Conservation (phyloP, 805 yeast species). For the Ogataea degrootiae region DNA sequence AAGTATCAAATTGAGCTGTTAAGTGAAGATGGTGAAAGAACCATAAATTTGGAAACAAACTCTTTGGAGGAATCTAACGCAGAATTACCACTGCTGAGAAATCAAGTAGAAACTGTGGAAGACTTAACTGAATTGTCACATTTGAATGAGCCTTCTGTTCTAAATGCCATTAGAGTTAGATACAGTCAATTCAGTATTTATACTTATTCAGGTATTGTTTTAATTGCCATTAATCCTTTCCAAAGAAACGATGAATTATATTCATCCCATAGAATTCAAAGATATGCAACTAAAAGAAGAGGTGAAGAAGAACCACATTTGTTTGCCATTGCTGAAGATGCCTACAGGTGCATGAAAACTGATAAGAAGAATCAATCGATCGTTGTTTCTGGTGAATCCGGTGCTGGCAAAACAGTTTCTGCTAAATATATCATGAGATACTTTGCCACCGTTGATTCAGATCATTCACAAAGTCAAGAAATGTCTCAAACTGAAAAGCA, state of each 20-base stretch:
- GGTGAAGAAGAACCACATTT: constrained; percentile 97
- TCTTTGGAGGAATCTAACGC: constrained; percentile 47
- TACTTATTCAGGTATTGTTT: constrained; percentile 94
- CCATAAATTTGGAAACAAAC: constrained; percentile 44
- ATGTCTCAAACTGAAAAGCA: constrained; percentile 91
- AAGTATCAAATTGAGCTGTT: constrained; percentile 48
- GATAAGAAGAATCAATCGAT: constrained; percentile 88
- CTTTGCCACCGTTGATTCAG: constrained; percentile 85
- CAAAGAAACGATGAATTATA: constrained; percentile 88
- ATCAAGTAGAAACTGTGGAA: constrained; percentile 91
- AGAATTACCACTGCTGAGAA: constrained; percentile 74
- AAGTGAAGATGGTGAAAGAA: constrained; percentile 45
- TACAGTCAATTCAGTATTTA: constrained; percentile 87
- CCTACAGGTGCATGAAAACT: constrained; percentile 88
- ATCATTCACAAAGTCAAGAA: constrained; percentile 40
- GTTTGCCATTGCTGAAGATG: constrained; percentile 97
- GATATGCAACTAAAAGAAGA: constrained; percentile 86
- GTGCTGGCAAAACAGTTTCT: constrained; percentile 97
- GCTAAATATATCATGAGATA: constrained; percentile 98
- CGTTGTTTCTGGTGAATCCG: constrained; percentile 96
- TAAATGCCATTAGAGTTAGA: constrained; percentile 87
- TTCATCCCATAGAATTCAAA: constrained; percentile 88
- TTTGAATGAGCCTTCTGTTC: constrained; percentile 92
- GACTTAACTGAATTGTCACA: constrained; percentile 90
- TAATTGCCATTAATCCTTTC: constrained; percentile 95